Evolutionary conservation across 2,329 filamentous ascomycete genomes (phyloP), one percentile per base, ranked within the genome.

Genomic region (Diaporthe aspalathi): DNA sequence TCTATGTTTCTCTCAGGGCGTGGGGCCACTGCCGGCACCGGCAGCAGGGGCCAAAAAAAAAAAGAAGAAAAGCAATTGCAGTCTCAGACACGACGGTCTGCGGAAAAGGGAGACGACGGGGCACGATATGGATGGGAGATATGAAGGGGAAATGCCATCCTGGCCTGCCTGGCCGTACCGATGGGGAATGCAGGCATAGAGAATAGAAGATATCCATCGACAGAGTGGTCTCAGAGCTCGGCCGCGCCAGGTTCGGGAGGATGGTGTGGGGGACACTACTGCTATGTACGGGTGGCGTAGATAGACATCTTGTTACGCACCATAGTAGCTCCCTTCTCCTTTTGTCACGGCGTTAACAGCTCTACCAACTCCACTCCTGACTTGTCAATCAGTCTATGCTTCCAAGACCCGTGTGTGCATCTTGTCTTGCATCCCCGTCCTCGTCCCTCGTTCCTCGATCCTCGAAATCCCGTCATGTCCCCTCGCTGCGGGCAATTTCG

Each of bases 331-430:
- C 45, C 49, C 27, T 57, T 57, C 14, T 35, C 27, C 14, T 32
- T 24, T 38, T 22, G 40, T 35, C 27, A 20, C 7, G 20, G 45
- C 60, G 60, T 43, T 63, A 63, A 35, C 43, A 63, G 27, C 17
- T 49, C n/a, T 35, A 14, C 60, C 43, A 63, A 63, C 60, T 63
- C 60, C 60, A 63, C 60, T 63, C 43, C 35, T 63, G 60, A 63
- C 43, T 49, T 63, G 60, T 49, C 29, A 7, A 38, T 60, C 29
- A 7, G 24, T 60, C 60, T 35, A 9, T 35, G 9, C 24, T 63
- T 63, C 60, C 60, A 63, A 63, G 43, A 63, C 60, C 60, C 16
- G 40, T 63, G 40, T 63, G 43, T 63, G 60, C 45, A 32, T 63
- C 60, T 63, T 49, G 60, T 63, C 60, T 63, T 49, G 60, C 35